Evolutionary conservation across 495 filamentous ascomycete genomes (phyloP).

Genomic region (Aspergillus wentii): DNA sequence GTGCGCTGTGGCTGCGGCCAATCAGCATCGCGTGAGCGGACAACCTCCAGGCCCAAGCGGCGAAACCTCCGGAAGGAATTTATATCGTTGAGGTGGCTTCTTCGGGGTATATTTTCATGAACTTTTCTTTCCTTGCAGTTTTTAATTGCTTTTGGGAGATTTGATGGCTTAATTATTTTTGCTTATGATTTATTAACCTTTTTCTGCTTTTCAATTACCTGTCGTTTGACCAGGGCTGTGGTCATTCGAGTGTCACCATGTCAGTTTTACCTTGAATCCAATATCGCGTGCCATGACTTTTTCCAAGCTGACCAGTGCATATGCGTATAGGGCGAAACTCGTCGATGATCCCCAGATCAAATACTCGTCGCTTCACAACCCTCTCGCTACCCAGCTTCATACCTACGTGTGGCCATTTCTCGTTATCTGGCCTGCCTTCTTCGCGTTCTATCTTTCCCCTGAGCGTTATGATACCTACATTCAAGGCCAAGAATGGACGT

Average conservation of each 20-base stretch:
- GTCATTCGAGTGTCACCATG: conserved; percentile 36
- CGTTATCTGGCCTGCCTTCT: conserved; percentile 85
- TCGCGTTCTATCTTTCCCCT: conserved; percentile 75
- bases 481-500: conserved; percentile 88
- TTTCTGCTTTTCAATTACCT: conserved; percentile 6
- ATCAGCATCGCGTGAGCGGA: conserved; percentile 7
- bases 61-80: conserved; percentile 32
- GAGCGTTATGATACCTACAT: conserved; percentile 89
- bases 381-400: conserved; percentile 75
- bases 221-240: conserved; percentile 28
- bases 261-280: conserved; percentile 14
- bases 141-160: conserved; percentile 2
- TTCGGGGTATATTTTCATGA: conserved; percentile 17
- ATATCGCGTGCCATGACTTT: conserved; percentile 10
- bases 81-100: conserved; percentile 41
- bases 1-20: conserved; percentile 19
- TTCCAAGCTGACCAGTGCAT: conserved; percentile 15
- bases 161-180: conserved; percentile 8
- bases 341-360: conserved; percentile 88
- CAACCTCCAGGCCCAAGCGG: conserved; percentile 15
- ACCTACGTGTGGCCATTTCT: conserved; percentile 89
- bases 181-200: conserved; percentile 28
- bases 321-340: conserved; percentile 61
- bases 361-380: conserved; percentile 80
- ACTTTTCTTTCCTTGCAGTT: conserved; percentile 5